Evolutionary conservation across 2,329 filamentous ascomycete genomes (phyloP).

Genomic region (Fusarium sp.): DNA sequence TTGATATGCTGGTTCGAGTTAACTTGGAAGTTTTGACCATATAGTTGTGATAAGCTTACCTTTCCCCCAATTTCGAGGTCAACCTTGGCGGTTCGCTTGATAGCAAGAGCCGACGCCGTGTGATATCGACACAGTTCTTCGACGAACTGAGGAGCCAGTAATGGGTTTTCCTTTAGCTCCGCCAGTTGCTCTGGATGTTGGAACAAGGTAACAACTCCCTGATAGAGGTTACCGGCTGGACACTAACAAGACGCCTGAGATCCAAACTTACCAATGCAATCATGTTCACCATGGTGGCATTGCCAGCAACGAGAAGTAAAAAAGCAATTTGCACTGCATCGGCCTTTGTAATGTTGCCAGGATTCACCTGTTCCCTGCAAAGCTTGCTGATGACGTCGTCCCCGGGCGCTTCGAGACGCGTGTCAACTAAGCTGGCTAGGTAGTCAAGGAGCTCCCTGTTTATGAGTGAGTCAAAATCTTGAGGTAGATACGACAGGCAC

Average conservation of each 20-base stretch:
- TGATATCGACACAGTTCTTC: constrained; percentile 63
- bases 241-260: rapidly evolving
- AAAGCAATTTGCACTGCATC: constrained; percentile 62
- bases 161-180: constrained; percentile 55
- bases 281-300: constrained; percentile 65
- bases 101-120: constrained; percentile 60
- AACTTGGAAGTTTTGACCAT: not conserved
- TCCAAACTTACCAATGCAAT: constrained; percentile 54
- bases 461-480: not conserved
- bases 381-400: constrained; percentile 61
- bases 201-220: constrained; percentile 59
- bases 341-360: constrained; percentile 53
- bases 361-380: constrained; percentile 54
- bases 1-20: constrained; percentile 49
- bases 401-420: constrained; percentile 53
- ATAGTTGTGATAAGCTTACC: constrained; percentile 25
- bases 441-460: constrained; percentile 57
- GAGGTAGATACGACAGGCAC: not conserved
- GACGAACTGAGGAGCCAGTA: constrained; percentile 54
- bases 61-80: constrained; percentile 59
- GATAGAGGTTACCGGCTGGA: not conserved
- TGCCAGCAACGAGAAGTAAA: constrained; percentile 62
- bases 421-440: constrained; percentile 56
- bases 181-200: constrained; percentile 57
- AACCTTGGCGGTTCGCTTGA: constrained; percentile 60